These are phyloP conservation scores for Trypanosoma scelopori DNA, from an alignment of 208 protist species.

Conservation along the genomic window DNA sequence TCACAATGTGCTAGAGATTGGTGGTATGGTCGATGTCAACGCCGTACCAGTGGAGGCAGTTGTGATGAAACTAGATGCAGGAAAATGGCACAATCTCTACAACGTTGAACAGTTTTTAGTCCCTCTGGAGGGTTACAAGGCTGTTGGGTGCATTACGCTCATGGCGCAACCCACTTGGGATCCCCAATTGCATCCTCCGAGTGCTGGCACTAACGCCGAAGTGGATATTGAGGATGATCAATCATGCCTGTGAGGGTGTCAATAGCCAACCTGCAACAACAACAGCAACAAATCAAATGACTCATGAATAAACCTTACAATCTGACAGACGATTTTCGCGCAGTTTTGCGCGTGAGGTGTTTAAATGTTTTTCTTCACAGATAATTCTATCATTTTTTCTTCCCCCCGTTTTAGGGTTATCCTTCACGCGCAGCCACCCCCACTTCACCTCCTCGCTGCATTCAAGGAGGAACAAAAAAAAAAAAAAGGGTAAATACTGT, in stretches of 20 bases:
- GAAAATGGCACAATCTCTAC: slow-evolving; percentile 21
- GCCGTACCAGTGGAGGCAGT: slow-evolving; percentile 55
- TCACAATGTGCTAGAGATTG: slow-evolving; percentile 53
- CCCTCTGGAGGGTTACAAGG: slow-evolving; percentile 46
- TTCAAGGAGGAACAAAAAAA: too few species aligned
- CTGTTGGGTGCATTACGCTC: slow-evolving; percentile 14
- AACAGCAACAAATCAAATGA: too few species aligned
- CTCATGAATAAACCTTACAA: too few species aligned
- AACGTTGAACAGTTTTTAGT: slow-evolving; percentile 62
- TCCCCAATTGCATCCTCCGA: neutral
- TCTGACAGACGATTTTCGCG: too few species aligned
- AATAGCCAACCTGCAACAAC: too few species aligned
- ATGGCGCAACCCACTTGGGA: neutral
- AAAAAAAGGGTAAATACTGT: too few species aligned
- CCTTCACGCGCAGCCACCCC: too few species aligned
- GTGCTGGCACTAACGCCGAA: neutral
- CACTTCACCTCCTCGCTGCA: too few species aligned
- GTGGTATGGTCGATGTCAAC: slow-evolving; percentile 79
- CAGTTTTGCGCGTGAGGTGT: too few species aligned
- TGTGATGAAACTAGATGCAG: neutral
- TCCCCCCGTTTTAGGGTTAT: too few species aligned
- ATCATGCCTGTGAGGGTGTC: neutral
- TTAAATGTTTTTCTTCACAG: too few species aligned
- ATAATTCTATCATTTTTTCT: too few species aligned
- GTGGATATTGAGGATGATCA: neutral